Evolutionary conservation across 2,329 filamentous ascomycete genomes (phyloP), one percentile per base, ranked within the genome.

Genomic region (Dothidotthia symphoricarpi): DNA sequence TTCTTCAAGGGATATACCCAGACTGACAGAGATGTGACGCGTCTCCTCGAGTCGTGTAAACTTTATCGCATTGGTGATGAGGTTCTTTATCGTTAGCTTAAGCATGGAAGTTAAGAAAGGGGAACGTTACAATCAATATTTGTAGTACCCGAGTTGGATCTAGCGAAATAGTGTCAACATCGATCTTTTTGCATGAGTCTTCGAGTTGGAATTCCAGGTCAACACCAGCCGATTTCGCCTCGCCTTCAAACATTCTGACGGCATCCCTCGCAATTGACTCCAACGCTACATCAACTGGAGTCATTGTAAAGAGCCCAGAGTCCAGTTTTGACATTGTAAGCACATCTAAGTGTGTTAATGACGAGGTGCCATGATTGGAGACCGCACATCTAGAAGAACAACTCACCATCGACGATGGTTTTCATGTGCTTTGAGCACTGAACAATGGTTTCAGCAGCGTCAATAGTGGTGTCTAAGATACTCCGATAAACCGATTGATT

Each of bases 341-440:
- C 13, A 73, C 63, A 41, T 73, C 45, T 48, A 11, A n/a, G 4
- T 14, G 8, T 4, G 6, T 42, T n/a, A 46, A 19, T 11, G 3
- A 2, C 10, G 6, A 8, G 3, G n/a, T 17, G 9, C 5, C 15
- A 2, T 9, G 2, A 25, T 12, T 16, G 4, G 7, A 8, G 3
- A 3, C 3, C 3, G 19, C 2, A 24, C 6, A 14, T n/a, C n/a
- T n/a, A n/a, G 19, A 22, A 22, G 9, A 6, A 6, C 9, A 22
- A 40, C 39, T 33, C 16, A 47, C 31, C 71, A 38, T 73, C 70
- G 0, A 73, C 69, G 14, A 74, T 72, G 6, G 66, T 55, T 42
- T 72, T 73, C 53, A 71, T 69, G 44, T 74, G 71, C 32, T 69
- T 65, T 1, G 66, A 66, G 46, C 71, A 74, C 6, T 68, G 58